Evolutionary conservation across 805 yeast species (phyloP), one percentile per base, ranked within the genome.

Genomic region (Saccharomycopsis microspora): DNA sequence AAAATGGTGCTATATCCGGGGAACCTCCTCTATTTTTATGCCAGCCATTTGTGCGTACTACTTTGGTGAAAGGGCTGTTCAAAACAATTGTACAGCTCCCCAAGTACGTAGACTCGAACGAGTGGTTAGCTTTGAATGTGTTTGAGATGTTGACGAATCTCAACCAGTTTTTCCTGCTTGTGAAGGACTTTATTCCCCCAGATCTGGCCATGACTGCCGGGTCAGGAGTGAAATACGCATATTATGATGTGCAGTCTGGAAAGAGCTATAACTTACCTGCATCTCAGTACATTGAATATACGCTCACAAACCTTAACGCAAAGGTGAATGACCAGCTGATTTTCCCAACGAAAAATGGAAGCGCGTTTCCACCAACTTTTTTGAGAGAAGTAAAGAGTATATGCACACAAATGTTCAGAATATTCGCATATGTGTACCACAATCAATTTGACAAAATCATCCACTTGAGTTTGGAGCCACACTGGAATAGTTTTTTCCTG

Each of bases 401-500:
- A 27, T 80, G 82, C 60, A 72, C 88, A 54, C 97, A 93, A 61
- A 84, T 93, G 87, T 88, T 93, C 60, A 75, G 97, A 56, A 85
- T 93, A 10, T 89, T 90, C 66, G 98, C 98, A 3, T 96, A 89
- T 60, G 80, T 93, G 37, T 93, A 89, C 62, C 85, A 87, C 65
- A 87, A 88, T 62, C 98, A 93, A 63, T 93, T 88, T 64, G 98
- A 90, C 55, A 87, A 83, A 60, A 75, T 90, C 29, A 79, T 90
- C n/a, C 97, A 93, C 62, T 66, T 93, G 50, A 82, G 95, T 1
- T 64, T 93, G 51, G 98, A 93, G 62, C 96, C 97, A 0, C 97
- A 93, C 62, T 93, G 96, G 95, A 93, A 93, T 64, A 89, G 97
- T 3, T 85, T 89, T 57, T 93, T 94, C 65, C 93, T 96, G 10